Base-by-base conservation (phyloP, 2,329 filamentous ascomycete species). In the Chrysosporium queenslandicum region DNA sequence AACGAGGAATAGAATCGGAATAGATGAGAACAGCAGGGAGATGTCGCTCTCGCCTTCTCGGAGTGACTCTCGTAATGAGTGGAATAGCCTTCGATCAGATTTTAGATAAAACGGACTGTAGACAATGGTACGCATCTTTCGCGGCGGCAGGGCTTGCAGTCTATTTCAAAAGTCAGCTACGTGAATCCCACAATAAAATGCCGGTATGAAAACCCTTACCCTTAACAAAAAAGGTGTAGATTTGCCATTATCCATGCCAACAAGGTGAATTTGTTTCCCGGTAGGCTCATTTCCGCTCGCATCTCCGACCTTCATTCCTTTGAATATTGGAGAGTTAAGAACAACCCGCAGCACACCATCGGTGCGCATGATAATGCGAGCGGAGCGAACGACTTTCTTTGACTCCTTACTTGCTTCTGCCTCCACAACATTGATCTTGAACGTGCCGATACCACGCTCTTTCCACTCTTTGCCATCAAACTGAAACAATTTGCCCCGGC, bases 341-440 rank as follows among this genome's bases (percentile, higher is more conserved):
- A 95, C 83, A 50, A 97, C 82, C 20, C 88, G 81, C 62, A 90
- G 82, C 0, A 87, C 92, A 55, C 89, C 88, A 63, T 96, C 90
- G 59, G 94, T 88, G 16, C 91, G 84, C 82, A 96, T 89, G 56
- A 97, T 79, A 58, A 97, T 79, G 39, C 91, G 85, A 21, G 84
- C 78, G 55, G 72, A 74, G 1, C 21, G 39, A 4, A 43, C 20
- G 41, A 63, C 66, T 34, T 68, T 67, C 49, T 66, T 77, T 50
- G 56, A 16, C 46, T 30, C n/a, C 34, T 46, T 21, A 27, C 48
- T 55, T 29, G 80, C 55, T 58, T 60, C 73, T 58, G 77, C 77
- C 23, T 52, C 43, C 11, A 80, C 75, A 12, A 85, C 82, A 62
- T 96, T 95, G 65, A 95, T 77, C 70, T 92, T 92, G 59, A 95